These are phyloP conservation scores for Fusarium keratoplasticum DNA, from an alignment of 2,329 filamentous ascomycete species.

Conservation along the genomic window DNA sequence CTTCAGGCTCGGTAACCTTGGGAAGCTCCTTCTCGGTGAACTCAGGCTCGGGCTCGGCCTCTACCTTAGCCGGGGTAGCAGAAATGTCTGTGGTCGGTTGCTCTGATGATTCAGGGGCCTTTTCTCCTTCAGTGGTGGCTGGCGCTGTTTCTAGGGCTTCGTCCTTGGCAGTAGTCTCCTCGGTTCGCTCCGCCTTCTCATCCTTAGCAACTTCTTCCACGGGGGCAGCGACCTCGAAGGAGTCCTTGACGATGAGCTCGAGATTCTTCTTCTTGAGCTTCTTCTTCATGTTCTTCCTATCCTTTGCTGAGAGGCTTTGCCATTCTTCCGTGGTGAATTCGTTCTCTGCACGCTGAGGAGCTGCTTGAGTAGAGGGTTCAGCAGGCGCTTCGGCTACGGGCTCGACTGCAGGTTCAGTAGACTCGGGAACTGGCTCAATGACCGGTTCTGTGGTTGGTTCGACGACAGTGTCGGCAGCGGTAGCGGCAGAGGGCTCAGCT, in stretches of 20 bases:
- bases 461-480: neutral
- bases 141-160: neutral
- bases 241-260: constrained; percentile 31
- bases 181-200: neutral
- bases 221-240: neutral
- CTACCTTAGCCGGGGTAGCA: neutral
- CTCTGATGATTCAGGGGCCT: neutral
- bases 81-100: neutral
- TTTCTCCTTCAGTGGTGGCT: neutral
- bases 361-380: neutral
- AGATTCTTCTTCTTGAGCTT: constrained; percentile 39
- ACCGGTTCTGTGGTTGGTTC: constrained; percentile 5
- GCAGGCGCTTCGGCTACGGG: neutral
- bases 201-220: constrained; percentile 1
- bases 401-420: neutral
- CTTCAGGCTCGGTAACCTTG: neutral
- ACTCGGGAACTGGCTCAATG: constrained; percentile 7
- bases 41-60: neutral
- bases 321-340: constrained; percentile 39
- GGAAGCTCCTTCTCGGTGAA: neutral
- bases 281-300: constrained; percentile 42
- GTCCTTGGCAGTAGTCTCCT: constrained; percentile 7
- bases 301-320: constrained; percentile 32
- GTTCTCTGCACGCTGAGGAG: constrained; percentile 33
- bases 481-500: neutral